Base-by-base conservation (phyloP, 1,284 basidiomycete genomes). In the Grifola frondosa region DNA sequence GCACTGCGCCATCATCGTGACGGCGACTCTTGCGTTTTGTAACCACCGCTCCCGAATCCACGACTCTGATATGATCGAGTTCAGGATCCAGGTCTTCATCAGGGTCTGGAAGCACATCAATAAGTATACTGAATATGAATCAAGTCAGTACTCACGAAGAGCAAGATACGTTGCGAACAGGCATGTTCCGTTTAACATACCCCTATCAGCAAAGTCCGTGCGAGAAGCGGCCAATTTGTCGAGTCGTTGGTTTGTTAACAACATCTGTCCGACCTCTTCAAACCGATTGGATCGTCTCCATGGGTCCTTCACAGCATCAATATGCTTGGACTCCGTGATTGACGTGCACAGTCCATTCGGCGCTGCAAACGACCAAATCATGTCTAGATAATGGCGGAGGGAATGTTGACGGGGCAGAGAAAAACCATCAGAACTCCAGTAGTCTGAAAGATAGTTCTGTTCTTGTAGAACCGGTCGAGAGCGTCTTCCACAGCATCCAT, bases 271-370 rank as follows among this genome's bases (percentile, higher is more conserved):
- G 21, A 48, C 32, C 6, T 35, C 19, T 16, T 40, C 16, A 21
- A 34, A 30, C 17, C 23, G 26, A 33, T 31, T 45, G 13, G 42
- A 44, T 11, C 46, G 42, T 10, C 32, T 9, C 60, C 63, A 68
- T 0, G 65, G 64, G 13, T 63, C 40, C 45, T 69, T 70, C 1
- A 70, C 61, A 24, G 63, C 64, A 15, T 50, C 56, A 34, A 68
- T 54, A 28, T 58, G 54, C 32, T 47, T 44, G 0, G 50, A 54
- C 13, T 57, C 54, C 0, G 52, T 57, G 30, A 56, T 54, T 1
- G 52, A 56, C 2, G 55, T 45, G 31, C 55, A 57, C 3, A 56
- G 16, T 2, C 55, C 54, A 44, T 57, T 54, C 0, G 50, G 54
- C 0, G 56, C 39, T 1, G 52, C 56, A 28, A 53, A 56, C 0